Evolutionary conservation across 176 grass and related monocot genomes (phyloP), one percentile per base, ranked within the genome.

Genomic region (Avena eriantha): DNA sequence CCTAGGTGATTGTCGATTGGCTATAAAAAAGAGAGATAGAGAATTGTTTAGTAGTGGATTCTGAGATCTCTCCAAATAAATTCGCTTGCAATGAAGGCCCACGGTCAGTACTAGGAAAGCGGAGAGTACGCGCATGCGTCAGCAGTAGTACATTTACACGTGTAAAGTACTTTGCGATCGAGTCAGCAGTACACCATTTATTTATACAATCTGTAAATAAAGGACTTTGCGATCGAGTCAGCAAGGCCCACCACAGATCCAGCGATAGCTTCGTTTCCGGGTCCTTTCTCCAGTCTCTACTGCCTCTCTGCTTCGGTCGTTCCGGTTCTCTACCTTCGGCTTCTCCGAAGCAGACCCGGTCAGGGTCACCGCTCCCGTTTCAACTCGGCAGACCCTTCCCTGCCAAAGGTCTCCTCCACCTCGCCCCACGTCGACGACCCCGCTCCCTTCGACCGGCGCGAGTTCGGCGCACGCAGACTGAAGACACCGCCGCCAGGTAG

Each of bases 191-290:
- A 58, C 7, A n/a, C n/a, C 56, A n/a, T 73, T 46, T 22, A 45
- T 39, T 35, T 35, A 35, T 35, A 35, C 34, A 35, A 72, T 12
- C 41, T 24, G 69, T 12, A 72, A 72, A 72, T 13, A 73, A 73
- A 73, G 69, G 21, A 26, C 41, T 43, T 23, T 43, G 39, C 23
- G 3, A 10, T 49, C 45, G 71, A 74, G 71, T 74, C 71, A 74
- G 71, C 71, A 74, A 22, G n/a, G 71, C 45, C 71, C 71, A 74
- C 64, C 64, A 67, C 70, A 3, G 41, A 73, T 48, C 70, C 41
- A 73, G 29, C 22, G 1, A 74, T 26, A 50, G 46, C 72, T 75
- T 75, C 72, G 68, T 26, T 29, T 50, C 24, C 22, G 3, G 71
- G 2, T 41, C 39, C 39, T 46, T 48, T 73, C 39, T 41, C 29